Evolutionary conservation across 805 yeast species (phyloP).

Genomic region (Cyberlindnera lachancei): DNA sequence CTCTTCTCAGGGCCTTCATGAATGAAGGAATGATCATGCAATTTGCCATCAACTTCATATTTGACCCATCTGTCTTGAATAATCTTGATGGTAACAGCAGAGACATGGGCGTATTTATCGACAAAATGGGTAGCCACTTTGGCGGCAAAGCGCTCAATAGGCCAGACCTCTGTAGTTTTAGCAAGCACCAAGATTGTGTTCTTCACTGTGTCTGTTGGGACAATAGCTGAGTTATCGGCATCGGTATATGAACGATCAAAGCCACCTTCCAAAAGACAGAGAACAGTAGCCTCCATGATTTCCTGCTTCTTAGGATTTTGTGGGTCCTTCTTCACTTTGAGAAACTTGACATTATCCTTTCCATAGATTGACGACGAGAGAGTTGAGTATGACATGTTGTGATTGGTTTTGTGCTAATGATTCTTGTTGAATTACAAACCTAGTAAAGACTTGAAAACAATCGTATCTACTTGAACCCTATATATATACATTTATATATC

Average conservation of each 20-base stretch:
- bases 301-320: constrained; percentile 67
- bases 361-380: constrained; percentile 65
- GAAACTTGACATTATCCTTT: constrained; percentile 85
- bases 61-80: constrained; percentile 77
- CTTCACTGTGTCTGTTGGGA: constrained; percentile 91
- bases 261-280: constrained; percentile 66
- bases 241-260: constrained; percentile 77
- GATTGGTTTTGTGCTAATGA: constrained; percentile 1
- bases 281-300: constrained; percentile 78
- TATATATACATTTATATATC: no score
- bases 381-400: constrained; percentile 21
- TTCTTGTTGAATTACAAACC: neutral
- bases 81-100: constrained; percentile 60
- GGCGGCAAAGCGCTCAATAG: constrained; percentile 85
- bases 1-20: constrained; percentile 82
- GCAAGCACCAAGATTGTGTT: constrained; percentile 83
- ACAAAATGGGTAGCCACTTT: constrained; percentile 78
- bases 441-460: no score
- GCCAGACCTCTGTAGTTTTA: constrained; percentile 77
- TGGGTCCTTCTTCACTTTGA: constrained; percentile 79
- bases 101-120: constrained; percentile 67
- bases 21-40: constrained; percentile 77
- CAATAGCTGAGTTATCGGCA: constrained; percentile 84
- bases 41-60: constrained; percentile 62
- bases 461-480: no score